Conservation (phyloP, 2,329 filamentous ascomycete genomes). For the Calonectria pteridis region DNA sequence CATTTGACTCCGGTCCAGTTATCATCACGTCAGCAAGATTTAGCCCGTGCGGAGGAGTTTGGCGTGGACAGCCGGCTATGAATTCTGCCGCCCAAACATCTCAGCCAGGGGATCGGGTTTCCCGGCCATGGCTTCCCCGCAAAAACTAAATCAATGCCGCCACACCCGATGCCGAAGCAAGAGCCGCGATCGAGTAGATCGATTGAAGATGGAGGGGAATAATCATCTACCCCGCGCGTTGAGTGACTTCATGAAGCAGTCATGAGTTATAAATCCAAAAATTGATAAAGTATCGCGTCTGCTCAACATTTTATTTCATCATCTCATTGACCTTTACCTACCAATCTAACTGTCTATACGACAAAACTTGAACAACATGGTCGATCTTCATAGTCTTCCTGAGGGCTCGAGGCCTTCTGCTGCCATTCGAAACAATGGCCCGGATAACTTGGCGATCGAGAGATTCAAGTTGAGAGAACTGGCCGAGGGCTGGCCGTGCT, state of each 20-base stretch:
- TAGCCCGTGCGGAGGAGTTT: background rate
- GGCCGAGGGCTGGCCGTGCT: slow-evolving; percentile 63
- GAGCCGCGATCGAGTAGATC: background rate
- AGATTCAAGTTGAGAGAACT: slow-evolving; percentile 61
- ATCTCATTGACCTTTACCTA: background rate
- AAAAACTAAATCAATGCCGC: background rate
- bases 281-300: background rate
- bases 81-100: slow-evolving; percentile 13
- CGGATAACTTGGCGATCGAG: slow-evolving; percentile 57
- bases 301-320: background rate
- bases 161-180: background rate
- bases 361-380: slow-evolving; percentile 19
- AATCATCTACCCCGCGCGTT: background rate
- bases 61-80: background rate
- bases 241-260: no score
- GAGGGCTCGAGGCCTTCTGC: slow-evolving; percentile 45
- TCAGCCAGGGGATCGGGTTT: background rate
- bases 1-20: background rate
- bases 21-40: background rate
- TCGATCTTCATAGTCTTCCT: slow-evolving; percentile 26
- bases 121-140: background rate
- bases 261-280: background rate
- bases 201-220: background rate
- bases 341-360: background rate
- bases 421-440: slow-evolving; percentile 61